These are phyloP conservation scores for Petunia secreta DNA, from an alignment of 257 asterid genomes.

Conservation along the genomic window DNA sequence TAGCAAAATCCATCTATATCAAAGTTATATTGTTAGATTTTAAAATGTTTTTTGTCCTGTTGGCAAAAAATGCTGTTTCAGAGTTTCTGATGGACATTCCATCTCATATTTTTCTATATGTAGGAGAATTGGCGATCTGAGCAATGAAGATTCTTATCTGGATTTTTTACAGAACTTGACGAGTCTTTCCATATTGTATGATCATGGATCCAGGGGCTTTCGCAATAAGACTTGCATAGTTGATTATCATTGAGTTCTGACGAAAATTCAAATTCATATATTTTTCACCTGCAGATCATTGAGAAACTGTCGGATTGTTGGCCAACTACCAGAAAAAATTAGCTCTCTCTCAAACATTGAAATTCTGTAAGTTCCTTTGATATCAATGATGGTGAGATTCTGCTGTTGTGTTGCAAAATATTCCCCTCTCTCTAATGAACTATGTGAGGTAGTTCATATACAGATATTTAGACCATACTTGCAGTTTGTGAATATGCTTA, in stretches of 20 bases:
- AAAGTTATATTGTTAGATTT: too few species aligned
- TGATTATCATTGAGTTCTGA: neutral
- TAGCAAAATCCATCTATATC: too few species aligned
- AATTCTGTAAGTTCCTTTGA: constrained; percentile 46
- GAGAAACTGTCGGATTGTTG: constrained; percentile 57
- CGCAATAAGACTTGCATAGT: neutral
- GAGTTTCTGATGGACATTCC: neutral
- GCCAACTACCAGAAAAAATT: constrained; percentile 51
- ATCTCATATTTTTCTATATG: neutral
- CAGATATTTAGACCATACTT: neutral
- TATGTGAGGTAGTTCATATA: neutral
- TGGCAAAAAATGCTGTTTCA: neutral
- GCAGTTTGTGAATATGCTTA: neutral
- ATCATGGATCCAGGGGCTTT: neutral
- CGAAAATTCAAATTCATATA: neutral
- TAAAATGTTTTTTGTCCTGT: neutral
- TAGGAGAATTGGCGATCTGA: constrained; percentile 69
- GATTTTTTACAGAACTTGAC: constrained; percentile 52
- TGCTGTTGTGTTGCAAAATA: neutral
- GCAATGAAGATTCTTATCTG: constrained; percentile 47
- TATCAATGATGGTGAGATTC: neutral
- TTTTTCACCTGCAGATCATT: constrained; percentile 48
- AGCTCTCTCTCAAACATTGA: constrained; percentile 51
- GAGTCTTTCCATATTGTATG: constrained; percentile 65
- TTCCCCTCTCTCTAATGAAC: neutral